A percentile compares a stretch with the other conserved stretches of the same genome.
These are phyloP conservation scores for Cucurbitaria berberidis DNA, from an alignment of 2,329 filamentous ascomycete species.

Conservation along the genomic window DNA sequence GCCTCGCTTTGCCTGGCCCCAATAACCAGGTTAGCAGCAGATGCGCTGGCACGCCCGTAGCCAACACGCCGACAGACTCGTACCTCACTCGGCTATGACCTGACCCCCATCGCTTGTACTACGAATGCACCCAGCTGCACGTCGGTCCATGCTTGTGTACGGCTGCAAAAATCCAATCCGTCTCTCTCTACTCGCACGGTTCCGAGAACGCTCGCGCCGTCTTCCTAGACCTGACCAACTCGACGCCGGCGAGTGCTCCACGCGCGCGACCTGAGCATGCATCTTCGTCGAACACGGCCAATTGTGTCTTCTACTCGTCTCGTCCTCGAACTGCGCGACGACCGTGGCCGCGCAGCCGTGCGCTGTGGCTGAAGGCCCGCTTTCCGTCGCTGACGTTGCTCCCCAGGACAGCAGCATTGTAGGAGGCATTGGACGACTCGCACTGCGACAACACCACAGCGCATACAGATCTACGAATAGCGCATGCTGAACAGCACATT, in stretches of 20 bases:
- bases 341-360: constrained; percentile 20
- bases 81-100: background rate
- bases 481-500: constrained; percentile 15
- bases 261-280: constrained; percentile 10
- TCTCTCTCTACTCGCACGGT: too few species aligned
- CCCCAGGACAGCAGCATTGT: constrained; percentile 16
- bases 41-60: constrained; percentile 6
- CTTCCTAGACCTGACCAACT: background rate
- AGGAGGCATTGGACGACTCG: constrained; percentile 15
- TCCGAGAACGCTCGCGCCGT: background rate
- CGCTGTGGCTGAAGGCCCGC: constrained; percentile 21
- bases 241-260: background rate
- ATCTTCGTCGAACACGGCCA: constrained; percentile 2
- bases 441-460: constrained; percentile 17
- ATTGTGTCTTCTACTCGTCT: constrained; percentile 13
- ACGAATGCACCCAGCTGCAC: constrained; percentile 1
- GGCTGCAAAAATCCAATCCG: background rate
- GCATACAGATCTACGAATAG: constrained; percentile 20
- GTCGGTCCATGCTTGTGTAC: constrained; percentile 1
- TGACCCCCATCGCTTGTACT: constrained; percentile 1
- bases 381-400: constrained; percentile 23
- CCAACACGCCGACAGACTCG: background rate
- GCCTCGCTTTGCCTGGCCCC: constrained; percentile 19
- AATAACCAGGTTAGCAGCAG: too few species aligned
- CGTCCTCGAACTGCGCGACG: constrained; percentile 12